Conservation (phyloP, 176 grass and related monocot species). For the Oryza coarctata region DNA sequence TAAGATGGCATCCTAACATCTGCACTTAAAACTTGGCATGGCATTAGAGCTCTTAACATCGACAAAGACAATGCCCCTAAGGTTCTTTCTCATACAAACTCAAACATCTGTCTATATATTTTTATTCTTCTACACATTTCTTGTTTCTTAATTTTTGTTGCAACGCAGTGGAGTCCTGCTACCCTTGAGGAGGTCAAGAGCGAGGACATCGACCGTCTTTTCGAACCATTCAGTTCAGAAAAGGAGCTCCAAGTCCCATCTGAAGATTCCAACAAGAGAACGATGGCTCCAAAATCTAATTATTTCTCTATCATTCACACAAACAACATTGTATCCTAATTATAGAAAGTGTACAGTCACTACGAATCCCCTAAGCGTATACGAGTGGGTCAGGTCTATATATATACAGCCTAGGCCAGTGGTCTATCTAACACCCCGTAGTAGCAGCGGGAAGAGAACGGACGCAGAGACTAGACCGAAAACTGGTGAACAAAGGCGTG, state of each 20-base stretch:
- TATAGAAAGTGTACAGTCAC: too few relatives aligned
- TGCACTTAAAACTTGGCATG: slow-evolving; percentile 42
- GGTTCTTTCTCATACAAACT: slow-evolving; percentile 37
- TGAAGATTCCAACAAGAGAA: slow-evolving; percentile 63
- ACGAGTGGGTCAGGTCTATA: too few relatives aligned
- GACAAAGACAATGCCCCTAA: slow-evolving; percentile 96
- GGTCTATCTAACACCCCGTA: too few relatives aligned
- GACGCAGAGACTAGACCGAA: too few relatives aligned
- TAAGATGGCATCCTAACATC: slow-evolving; percentile 10
- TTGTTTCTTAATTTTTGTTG: slow-evolving; percentile 6
- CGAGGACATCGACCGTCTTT: slow-evolving; percentile 64
- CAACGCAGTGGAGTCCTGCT: slow-evolving; percentile 70
- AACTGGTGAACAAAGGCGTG: too few relatives aligned
- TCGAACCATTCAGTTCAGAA: slow-evolving; percentile 66
- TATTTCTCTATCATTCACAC: not conserved
- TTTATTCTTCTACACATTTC: not conserved
- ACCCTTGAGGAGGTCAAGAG: slow-evolving; percentile 62
- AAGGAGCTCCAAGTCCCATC: slow-evolving; percentile 69
- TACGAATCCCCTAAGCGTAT: too few relatives aligned
- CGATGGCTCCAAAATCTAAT: not conserved
- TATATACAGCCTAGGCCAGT: too few relatives aligned
- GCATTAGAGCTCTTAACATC: slow-evolving; percentile 89
- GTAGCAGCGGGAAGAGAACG: too few relatives aligned
- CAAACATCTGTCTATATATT: not conserved
- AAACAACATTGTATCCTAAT: not conserved